Base-by-base conservation (phyloP, 2,329 filamentous ascomycete species). In the Nemania serpens region DNA sequence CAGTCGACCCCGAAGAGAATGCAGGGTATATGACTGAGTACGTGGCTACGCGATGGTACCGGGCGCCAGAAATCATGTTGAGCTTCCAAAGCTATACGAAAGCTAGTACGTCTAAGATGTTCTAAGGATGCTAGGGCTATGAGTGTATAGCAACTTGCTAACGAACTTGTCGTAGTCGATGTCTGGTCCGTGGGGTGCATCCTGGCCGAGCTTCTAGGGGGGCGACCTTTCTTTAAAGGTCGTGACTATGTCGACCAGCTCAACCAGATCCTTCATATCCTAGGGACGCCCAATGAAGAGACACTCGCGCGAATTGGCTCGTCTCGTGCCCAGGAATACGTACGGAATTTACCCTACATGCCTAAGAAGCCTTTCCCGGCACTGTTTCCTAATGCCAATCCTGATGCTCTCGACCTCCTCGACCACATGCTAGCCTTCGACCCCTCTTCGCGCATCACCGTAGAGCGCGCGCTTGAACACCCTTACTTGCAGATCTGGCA, bases 11-110 rank as follows among this genome's bases (percentile, higher is more conserved):
- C 1, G 92, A 99, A 77, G 94, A 99, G 80, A 98, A 98, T 75
- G 95, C 95, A 17, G 95, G 95, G 20, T 99, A 98, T 79, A 98
- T 99, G 95, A 99, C 95, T 11, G 95, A 99, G 79, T 99, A 99
- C 73, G 95, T 99, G 58, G 95, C 95, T 52, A 99, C 95, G 54
- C 86, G 95, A 81, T 99, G 95, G 95, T 99, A 87, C 73, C 83
- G 84, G 79, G 95, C 95, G 3, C 95, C 95, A 5, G 95, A 99
- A 78, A 99, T 99, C 71, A 99, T 99, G 95, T 82, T 99, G 77
- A 97, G 93, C 82, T 99, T 99, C 86, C 94, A 98, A 79, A 97
- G 93, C 81, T 99, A 99, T 79, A 99, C 95, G 72, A 99, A 99
- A 92, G 95, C 95, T 70, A 99, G 95, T 98, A 87, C 59, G 93